A percentile compares a stretch with the other conserved stretches of the same genome.
Conservation (phyloP, 2,329 filamentous ascomycete species). For the Exutisphaerella laricina region DNA sequence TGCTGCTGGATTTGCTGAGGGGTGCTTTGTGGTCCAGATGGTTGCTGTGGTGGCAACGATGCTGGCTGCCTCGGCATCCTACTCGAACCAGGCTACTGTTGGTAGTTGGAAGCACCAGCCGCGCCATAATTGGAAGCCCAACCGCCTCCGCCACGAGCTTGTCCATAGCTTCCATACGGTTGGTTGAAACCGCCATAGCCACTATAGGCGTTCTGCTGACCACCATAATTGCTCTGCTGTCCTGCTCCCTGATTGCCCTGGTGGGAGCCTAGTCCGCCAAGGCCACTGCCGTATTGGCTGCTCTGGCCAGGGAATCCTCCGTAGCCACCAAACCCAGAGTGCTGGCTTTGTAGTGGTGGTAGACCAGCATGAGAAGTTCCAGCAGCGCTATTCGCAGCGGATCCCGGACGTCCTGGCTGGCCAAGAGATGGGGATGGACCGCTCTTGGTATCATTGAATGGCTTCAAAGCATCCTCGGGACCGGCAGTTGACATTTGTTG, state of each 20-base stretch:
- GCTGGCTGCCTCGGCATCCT: conserved; percentile 1
- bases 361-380: conserved; percentile 48
- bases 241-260: conserved; percentile 40
- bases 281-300: conserved; percentile 48
- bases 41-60: not conserved
- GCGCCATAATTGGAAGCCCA: conserved; percentile 33
- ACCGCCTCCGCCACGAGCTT: conserved; percentile 30
- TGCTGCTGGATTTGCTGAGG: too few relatives aligned
- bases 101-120: too few relatives aligned
- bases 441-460: conserved; percentile 50
- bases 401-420: conserved; percentile 58
- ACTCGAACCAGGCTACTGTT: conserved; percentile 18
- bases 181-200: conserved; percentile 34
- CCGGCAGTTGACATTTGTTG: conserved; percentile 42
- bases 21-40: not conserved
- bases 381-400: conserved; percentile 54
- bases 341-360: conserved; percentile 51
- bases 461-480: conserved; percentile 52
- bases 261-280: conserved; percentile 47
- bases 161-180: conserved; percentile 30
- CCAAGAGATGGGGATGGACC: conserved; percentile 56
- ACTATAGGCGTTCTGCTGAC: conserved; percentile 35
- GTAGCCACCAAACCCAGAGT: conserved; percentile 53
- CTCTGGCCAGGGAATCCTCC: conserved; percentile 45
- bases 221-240: conserved; percentile 34